Conservation (phyloP, 192 early-diverging fungal species). For the Coemansia javaensis region DNA sequence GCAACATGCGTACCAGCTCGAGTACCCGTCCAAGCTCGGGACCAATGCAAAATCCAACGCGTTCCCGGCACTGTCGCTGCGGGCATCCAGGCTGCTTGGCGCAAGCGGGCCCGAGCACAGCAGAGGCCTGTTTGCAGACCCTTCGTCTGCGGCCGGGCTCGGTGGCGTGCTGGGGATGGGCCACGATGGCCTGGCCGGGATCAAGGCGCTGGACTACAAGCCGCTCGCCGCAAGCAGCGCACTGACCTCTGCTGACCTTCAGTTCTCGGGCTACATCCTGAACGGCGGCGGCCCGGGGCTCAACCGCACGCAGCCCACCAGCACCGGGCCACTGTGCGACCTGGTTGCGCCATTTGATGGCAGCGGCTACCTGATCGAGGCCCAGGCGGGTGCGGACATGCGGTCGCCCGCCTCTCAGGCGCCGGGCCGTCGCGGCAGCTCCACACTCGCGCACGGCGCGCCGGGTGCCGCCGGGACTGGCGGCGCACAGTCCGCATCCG, state of each 20-base stretch:
- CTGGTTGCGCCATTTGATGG: neutral
- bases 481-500: neutral
- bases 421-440: neutral
- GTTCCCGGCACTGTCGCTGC: constrained; percentile 7
- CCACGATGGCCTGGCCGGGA: neutral
- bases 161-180: constrained; percentile 7
- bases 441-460: neutral
- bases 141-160: constrained; percentile 3
- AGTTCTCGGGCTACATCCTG: constrained; percentile 41
- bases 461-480: neutral
- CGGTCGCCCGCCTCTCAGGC: constrained; percentile 1
- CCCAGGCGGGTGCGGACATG: constrained; percentile 4
- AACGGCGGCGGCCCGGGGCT: no score
- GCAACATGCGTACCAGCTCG: constrained; percentile 2
- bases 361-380: constrained; percentile 6
- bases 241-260: constrained; percentile 30
- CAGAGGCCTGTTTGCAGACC: neutral
- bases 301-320: constrained; percentile 3
- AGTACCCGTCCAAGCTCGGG: neutral
- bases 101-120: neutral
- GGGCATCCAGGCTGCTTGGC: constrained; percentile 2
- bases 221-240: constrained; percentile 9
- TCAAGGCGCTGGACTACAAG: constrained; percentile 6
- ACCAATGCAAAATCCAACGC: neutral
- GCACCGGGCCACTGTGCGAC: neutral